Evolutionary conservation across 257 asterid species (phyloP).

Genomic region (Forsythia suspensa): DNA sequence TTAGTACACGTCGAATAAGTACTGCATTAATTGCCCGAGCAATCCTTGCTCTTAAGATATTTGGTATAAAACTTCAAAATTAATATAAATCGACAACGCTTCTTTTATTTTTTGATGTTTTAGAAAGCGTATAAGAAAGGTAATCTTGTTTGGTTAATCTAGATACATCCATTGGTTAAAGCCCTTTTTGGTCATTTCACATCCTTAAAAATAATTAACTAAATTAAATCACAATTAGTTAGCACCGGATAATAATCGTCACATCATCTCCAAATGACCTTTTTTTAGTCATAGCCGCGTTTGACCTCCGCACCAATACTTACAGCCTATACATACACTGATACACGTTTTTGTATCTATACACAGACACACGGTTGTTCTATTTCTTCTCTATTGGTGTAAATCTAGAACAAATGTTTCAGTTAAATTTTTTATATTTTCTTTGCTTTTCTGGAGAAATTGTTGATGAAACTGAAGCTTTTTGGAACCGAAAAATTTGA

Average conservation of each 20-base stretch:
- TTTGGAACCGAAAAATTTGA: neutral
- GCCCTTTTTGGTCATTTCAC: conserved; percentile 34
- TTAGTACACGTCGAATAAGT: too few relatives aligned
- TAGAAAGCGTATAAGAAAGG: too few relatives aligned
- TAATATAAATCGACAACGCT: too few relatives aligned
- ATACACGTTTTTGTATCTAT: conserved; percentile 5
- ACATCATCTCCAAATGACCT: conserved; percentile 28
- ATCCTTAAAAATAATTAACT: neutral
- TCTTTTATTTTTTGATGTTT: too few relatives aligned
- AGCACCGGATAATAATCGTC: conserved; percentile 3
- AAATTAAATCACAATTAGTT: neutral
- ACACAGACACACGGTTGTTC: conserved; percentile 17
- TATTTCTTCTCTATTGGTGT: conserved; percentile 6
- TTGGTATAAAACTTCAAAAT: too few relatives aligned
- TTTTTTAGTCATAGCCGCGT: conserved; percentile 74
- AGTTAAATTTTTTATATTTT: conserved; percentile 11
- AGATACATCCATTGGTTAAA: neutral
- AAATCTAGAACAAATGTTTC: neutral
- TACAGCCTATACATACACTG: conserved; percentile 27
- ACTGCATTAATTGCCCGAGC: too few relatives aligned
- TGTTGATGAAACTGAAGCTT: too few relatives aligned
- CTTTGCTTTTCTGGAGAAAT: neutral
- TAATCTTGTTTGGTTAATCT: too few relatives aligned
- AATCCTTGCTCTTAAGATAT: too few relatives aligned
- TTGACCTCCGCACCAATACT: conserved; percentile 55